Evolutionary conservation across 306 rosid species (phyloP), one percentile per base, ranked within the genome.

Genomic region (Myrica gale): DNA sequence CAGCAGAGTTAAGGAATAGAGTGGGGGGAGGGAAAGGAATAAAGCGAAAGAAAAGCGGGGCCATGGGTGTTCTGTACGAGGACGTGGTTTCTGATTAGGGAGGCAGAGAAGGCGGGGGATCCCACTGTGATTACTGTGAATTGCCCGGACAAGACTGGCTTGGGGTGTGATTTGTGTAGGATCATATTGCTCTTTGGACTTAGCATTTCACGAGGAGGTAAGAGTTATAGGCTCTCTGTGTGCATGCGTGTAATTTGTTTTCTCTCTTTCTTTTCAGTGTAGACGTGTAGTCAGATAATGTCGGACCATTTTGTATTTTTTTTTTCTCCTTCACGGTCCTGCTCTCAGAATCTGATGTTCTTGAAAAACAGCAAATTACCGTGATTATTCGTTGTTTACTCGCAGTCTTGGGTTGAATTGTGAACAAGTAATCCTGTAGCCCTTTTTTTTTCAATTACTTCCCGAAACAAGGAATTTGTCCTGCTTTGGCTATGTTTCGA

Each of bases 131-230:
- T 88, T 67, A 80, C 90, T 65, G 90, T 88, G 42, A 88, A 86
- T 74, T 88, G 92, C 52, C 92, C 88, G 4, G 90, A 88, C 55
- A 86, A 82, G 50, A 88, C 88, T 78, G 92, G 92, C 0, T 15
- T 84, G 15, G 90, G 88, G 11, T 88, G 88, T 71, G 92, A 88
- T 76, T 55, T 88, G 76, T 82, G 88, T 73, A 66, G 92, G 74
- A 78, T 86, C 53, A 68, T 88, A 44, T 74, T 88, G 82, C 78
- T 82, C 15, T 88, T 88, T 78, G 92, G 90, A 9, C 60, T 88
- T 20, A 82, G 88, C 81, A 84, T 88, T 80, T 82, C 80, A 60
- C 82, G 82, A 82, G 92, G 82, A 80, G 88, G 90, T 86, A 75
- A 82, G 45, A 2, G 19, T 67, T 82, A 10, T 58, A 45, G 10